Evolutionary conservation across 148 eudicot genomes (phyloP), one percentile per base, ranked within the genome.

Genomic region (Diospyros kaki): DNA sequence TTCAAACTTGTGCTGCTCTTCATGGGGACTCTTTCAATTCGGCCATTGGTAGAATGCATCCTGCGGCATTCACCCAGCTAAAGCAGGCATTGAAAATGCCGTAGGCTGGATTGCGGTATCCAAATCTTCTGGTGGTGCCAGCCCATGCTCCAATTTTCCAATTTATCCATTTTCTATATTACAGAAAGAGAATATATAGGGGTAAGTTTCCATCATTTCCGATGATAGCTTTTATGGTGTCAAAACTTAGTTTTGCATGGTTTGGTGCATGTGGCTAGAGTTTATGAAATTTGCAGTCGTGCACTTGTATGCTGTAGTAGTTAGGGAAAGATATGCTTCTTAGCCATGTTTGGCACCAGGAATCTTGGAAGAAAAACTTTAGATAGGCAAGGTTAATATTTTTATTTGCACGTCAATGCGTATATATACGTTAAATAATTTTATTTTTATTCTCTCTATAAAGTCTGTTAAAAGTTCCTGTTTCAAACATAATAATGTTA

Each of bases 21-120:
- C 99, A 92, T 76, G 96, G 99, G 72, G 99, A 95, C 68, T 73
- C 92, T 69, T 95, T 95, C 75, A 90, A 91, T 79, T 81, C 88
- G 17, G 91, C 94, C 58, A 90, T 95, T 56, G 83, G 87, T 54
- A 85, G 91, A 83, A 88, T 95, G 90, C 91, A 95, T 83, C 98
- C 98, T 75, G 76, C 98, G 64, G 92, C 92, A 71, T 79, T 95
- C 59, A 78, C 89, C 53, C 97, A 95, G 81, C 79, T 91, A 77
- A 95, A 95, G 82, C 91, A 89, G 82, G 98, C 96, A 72, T 81
- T 95, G 70, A 87, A 92, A 66, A 91, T 94, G 87, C 73, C 93
- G 52, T 94, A 87, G 73, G 61, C 77, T 61, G 53, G 62, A 64
- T 14, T 48, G 58, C 61, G 18, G 4, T 8, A 13, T 64, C 10